phyloP scores from a whole-genome alignment of 331 rosid genomes.

The Cydonia oblonga region DNA sequence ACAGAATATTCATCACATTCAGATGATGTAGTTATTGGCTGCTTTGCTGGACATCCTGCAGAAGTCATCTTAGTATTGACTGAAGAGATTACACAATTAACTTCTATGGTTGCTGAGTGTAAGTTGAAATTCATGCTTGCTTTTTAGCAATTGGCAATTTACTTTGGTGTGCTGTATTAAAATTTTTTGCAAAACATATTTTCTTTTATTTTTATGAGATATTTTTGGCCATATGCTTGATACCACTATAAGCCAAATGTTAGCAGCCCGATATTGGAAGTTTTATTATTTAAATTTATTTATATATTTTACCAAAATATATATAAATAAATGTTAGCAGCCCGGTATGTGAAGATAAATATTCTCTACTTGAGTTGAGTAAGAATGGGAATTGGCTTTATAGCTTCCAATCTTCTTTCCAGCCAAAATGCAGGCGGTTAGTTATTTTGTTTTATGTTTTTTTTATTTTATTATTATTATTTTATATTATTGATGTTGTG shows the following conservation, averaged over 20 bases:
- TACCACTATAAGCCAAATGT: background rate
- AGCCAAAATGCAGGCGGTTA: background rate
- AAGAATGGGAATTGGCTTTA: background rate
- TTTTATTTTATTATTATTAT: background rate
- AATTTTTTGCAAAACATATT: background rate
- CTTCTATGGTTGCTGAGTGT: constrained; percentile 66
- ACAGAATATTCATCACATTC: constrained; percentile 34
- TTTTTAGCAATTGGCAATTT: background rate
- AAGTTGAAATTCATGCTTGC: constrained; percentile 30
- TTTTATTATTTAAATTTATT: background rate
- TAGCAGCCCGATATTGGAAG: background rate
- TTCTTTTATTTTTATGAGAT: background rate
- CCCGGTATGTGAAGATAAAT: background rate
- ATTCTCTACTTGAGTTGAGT: background rate
- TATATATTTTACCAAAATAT: background rate
- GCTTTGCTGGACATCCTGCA: constrained; percentile 88
- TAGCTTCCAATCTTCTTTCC: background rate
- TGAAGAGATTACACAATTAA: constrained; percentile 64
- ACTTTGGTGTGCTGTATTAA: background rate
- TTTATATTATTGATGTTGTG: too few species aligned
- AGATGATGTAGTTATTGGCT: constrained; percentile 61
- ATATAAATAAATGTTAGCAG: too few species aligned
- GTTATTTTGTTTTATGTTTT: background rate
- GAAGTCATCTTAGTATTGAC: constrained; percentile 61
- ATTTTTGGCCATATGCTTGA: background rate